Percentiles rank a stretch among this genome's conserved stretches.
Conservation (phyloP, 2,329 filamentous ascomycete species). For the Fusarium sp. region DNA sequence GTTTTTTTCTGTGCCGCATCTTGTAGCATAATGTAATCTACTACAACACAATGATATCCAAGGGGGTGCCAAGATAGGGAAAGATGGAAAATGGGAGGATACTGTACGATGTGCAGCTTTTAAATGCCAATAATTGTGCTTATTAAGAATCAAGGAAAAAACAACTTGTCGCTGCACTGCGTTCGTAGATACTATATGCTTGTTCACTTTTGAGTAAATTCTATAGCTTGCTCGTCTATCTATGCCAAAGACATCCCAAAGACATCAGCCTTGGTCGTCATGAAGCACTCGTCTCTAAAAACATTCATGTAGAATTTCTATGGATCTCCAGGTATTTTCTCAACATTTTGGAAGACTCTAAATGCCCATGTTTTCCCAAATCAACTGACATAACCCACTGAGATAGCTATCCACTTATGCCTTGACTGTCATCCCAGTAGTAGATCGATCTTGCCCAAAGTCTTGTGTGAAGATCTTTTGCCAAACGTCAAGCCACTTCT, state of each 20-base stretch:
- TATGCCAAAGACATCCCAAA: background rate
- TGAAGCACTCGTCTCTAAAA: background rate
- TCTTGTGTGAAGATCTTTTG: constrained; percentile 73
- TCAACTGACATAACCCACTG: background rate
- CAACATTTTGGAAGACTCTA: background rate
- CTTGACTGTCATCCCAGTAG: constrained; percentile 45
- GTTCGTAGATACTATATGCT: background rate
- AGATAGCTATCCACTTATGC: constrained; percentile 38
- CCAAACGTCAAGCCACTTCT: constrained; percentile 80
- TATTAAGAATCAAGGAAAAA: background rate
- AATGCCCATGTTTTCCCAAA: background rate
- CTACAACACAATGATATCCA: constrained; percentile 36
- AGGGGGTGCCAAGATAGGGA: background rate
- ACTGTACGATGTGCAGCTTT: constrained; percentile 15
- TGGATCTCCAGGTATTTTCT: background rate
- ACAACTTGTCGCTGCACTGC: background rate
- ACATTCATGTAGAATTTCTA: background rate
- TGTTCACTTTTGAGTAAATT: background rate
- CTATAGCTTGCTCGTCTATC: background rate
- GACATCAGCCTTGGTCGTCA: background rate
- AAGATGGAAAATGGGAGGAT: background rate
- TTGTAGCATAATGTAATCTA: constrained; percentile 40
- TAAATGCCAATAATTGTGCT: constrained; percentile 2
- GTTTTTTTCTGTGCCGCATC: constrained; percentile 17
- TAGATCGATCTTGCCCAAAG: constrained; percentile 50